Evolutionary conservation across 768 basidiomycete genomes (phyloP), one percentile per base, ranked within the genome.

Genomic region (Butyriboletus loyo): DNA sequence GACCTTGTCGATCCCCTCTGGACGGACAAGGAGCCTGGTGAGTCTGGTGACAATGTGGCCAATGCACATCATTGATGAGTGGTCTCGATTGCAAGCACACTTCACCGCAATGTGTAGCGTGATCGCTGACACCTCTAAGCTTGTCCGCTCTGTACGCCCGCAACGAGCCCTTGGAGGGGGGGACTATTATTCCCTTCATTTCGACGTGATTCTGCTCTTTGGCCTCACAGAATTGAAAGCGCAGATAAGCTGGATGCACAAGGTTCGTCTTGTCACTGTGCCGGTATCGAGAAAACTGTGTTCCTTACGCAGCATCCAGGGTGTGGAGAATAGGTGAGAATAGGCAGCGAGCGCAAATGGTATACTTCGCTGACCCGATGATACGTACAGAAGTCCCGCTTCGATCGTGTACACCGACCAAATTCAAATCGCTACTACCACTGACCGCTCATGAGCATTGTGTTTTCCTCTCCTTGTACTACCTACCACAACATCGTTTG

Each of bases 211-310:
- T 15, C 46, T 80, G 14, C 63, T 68, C 15, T 74, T 77, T 42
- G 78, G 77, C 2, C 50, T 72, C 10, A 76, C 76, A 0, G 78
- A 80, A 48, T 51, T 79, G 35, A 73, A 75, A 51, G 79, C 76
- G 0, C 73, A 77, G 34, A 69, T 77, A 24, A 58, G 66, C 2
- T 80, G 78, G 78, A 61, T 30, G 42, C 42, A 57, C 10, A 72
- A 78, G 9, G 62, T 61, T 14, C 28, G 55, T 47, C 28, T 21
- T 15, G 5, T 35, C 13, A 22, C 48, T 1, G 2, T 10, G 4
- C 0, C 2, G 14, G n/a, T 21, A 21, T 43, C 8, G 7, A 11
- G 22, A 0, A 17, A 8, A 11, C 27, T n/a, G 17, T n/a, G 17
- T 55, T 1, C 25, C 27, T 47, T n/a, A 60, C 46, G 28, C 21